Base-by-base conservation (phyloP, 495 filamentous ascomycete genomes). In the Penicillium atrosanguineum region DNA sequence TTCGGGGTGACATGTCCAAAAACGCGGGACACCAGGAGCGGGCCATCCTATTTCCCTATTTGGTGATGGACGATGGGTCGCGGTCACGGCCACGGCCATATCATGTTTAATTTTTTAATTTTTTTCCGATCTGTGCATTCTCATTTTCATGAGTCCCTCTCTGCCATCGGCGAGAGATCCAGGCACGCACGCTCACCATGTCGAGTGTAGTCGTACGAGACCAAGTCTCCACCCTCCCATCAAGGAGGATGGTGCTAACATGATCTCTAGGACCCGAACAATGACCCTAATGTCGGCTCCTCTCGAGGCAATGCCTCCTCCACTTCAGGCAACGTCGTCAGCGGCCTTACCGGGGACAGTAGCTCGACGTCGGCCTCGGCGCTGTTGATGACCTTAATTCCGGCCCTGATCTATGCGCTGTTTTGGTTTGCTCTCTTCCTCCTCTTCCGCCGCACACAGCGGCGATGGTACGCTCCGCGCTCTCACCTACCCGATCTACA, bases 401-500 rank as follows among this genome's bases (percentile, higher is more conserved):
- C 91, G 20, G 85, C 88, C 20, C 67, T 83, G 15, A 53, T 91
- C 19, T 72, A 86, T 60, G 87, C 90, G 6, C 63, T 61, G 9
- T 76, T 88, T 53, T 90, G 88, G 69, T 58, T 91, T 38, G 63
- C 69, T 25, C 63, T 92, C 42, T 96, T 96, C 75, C 65, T 94
- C 44, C 70, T 91, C 51, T 78, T 93, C 53, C 82, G 91, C 43
- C 78, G 75, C 54, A 86, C 81, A 34, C 83, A 93, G 43, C 78
- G 80, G 28, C 83, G 90, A 52, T 87, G 82, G 75, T 96, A 96
- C 72, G 83, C 87, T 11, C 91, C 91, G 0, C 78, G 90, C 68
- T 89, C 88, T 7, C 92, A 93, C 69, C 61, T 96, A 23, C 86
- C 88, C 23, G 87, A 76, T 60, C 66, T 91, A 53, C 80, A 81